Conservation (phyloP, 768 basidiomycete species). For the Pleurotus ostreatus region DNA sequence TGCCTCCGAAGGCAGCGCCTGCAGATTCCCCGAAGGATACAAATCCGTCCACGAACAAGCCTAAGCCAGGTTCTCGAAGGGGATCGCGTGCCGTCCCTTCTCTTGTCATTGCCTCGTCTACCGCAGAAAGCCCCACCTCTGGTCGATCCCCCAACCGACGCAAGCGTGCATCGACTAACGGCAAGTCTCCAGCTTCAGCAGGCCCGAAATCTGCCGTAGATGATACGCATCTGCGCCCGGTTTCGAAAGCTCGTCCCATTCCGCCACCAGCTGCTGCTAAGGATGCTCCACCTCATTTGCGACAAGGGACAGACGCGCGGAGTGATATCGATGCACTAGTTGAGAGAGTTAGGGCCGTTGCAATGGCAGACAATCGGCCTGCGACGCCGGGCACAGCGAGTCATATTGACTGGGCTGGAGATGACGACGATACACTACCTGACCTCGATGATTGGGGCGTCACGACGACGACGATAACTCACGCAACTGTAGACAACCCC, state of each 20-base stretch:
- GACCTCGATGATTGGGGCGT: constrained; percentile 87
- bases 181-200: constrained; percentile 21
- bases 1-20: constrained; percentile 11
- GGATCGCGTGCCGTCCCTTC: constrained; percentile 20
- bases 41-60: constrained; percentile 17
- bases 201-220: constrained; percentile 29
- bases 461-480: constrained; percentile 36
- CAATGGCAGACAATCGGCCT: constrained; percentile 65
- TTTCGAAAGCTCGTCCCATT: constrained; percentile 22
- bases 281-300: constrained; percentile 59
- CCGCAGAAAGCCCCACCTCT: constrained; percentile 26
- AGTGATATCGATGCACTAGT: constrained; percentile 74
- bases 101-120: constrained; percentile 13
- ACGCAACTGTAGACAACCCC: constrained; percentile 16
- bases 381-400: constrained; percentile 56
- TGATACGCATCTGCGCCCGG: constrained; percentile 28
- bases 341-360: constrained; percentile 69
- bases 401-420: constrained; percentile 87
- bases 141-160: constrained; percentile 41
- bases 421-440: constrained; percentile 79
- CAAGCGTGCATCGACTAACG: constrained; percentile 41
- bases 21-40: constrained; percentile 18
- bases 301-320: constrained; percentile 40
- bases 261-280: constrained; percentile 39
- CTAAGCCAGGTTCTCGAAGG: constrained; percentile 30